These are phyloP conservation scores for Penicillium ochrochloron DNA, from an alignment of 495 filamentous ascomycete genomes.

Conservation along the genomic window DNA sequence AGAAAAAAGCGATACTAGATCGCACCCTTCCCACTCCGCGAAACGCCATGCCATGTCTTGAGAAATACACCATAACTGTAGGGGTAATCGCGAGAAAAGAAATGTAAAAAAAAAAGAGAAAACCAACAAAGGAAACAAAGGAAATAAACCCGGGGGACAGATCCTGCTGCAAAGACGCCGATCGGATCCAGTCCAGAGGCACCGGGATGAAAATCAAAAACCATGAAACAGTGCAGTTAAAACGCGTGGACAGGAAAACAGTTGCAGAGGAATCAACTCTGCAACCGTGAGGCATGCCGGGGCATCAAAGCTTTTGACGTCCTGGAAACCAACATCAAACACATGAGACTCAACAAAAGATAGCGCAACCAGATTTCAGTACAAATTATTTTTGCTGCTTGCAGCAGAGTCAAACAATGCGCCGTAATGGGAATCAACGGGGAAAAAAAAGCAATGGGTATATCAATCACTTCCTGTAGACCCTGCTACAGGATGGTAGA, in stretches of 20 bases:
- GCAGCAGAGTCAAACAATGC: constrained; percentile 9
- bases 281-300: constrained; percentile 8
- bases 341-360: constrained; percentile 4
- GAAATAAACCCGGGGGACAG: neutral
- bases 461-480: constrained; percentile 42
- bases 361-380: neutral
- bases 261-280: neutral
- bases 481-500: constrained; percentile 39
- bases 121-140: constrained; percentile 16
- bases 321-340: neutral
- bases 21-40: constrained; percentile 23
- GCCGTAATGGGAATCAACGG: constrained; percentile 17
- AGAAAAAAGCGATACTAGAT: constrained; percentile 19
- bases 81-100: constrained; percentile 35
- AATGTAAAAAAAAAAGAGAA: constrained; percentile 5
- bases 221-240: constrained; percentile 8
- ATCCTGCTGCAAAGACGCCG: neutral
- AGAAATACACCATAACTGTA: constrained; percentile 28
- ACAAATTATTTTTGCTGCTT: constrained; percentile 11
- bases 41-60: constrained; percentile 35
- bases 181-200: constrained; percentile 10
- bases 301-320: neutral
- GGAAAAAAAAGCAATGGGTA: constrained; percentile 15
- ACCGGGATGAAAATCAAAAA: constrained; percentile 4
- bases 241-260: constrained; percentile 5